These are phyloP conservation scores for Neurospora terricola DNA, from an alignment of 495 filamentous ascomycete genomes.

Conservation along the genomic window DNA sequence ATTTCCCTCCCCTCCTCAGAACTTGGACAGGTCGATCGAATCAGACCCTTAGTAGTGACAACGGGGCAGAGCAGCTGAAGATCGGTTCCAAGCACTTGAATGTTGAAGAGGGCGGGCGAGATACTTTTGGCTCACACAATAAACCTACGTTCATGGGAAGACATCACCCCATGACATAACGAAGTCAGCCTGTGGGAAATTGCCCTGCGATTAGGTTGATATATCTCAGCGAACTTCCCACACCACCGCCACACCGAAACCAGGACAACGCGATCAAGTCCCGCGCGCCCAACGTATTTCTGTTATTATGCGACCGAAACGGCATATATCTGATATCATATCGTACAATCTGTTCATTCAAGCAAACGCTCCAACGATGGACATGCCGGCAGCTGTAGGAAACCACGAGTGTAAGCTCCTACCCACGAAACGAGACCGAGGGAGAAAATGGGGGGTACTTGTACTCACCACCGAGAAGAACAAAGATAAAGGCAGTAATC, in stretches of 20 bases:
- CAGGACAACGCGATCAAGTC: background rate
- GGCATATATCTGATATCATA: background rate
- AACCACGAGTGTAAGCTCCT: slow-evolving; percentile 9
- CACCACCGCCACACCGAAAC: background rate
- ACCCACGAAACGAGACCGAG: background rate
- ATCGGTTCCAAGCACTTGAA: too few species aligned
- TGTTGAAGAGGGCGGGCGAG: background rate
- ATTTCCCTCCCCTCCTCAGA: too few species aligned
- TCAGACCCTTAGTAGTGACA: too few species aligned
- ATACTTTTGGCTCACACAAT: background rate
- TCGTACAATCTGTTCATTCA: slow-evolving; percentile 10
- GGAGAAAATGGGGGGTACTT: background rate
- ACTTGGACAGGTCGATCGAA: too few species aligned
- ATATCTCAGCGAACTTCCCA: background rate
- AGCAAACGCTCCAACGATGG: slow-evolving; percentile 49
- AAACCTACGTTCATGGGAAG: background rate
- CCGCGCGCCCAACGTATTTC: background rate
- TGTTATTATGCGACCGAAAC: background rate
- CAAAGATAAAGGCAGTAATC: slow-evolving; percentile 29
- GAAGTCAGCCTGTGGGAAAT: background rate
- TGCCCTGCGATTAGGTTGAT: background rate
- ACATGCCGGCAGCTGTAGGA: slow-evolving; percentile 40
- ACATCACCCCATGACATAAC: background rate
- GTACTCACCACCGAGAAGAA: slow-evolving; percentile 34
- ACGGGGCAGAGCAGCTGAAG: too few species aligned